Conservation (phyloP, 108 stramenopile genomes). For the Cyclotella cryptica region DNA sequence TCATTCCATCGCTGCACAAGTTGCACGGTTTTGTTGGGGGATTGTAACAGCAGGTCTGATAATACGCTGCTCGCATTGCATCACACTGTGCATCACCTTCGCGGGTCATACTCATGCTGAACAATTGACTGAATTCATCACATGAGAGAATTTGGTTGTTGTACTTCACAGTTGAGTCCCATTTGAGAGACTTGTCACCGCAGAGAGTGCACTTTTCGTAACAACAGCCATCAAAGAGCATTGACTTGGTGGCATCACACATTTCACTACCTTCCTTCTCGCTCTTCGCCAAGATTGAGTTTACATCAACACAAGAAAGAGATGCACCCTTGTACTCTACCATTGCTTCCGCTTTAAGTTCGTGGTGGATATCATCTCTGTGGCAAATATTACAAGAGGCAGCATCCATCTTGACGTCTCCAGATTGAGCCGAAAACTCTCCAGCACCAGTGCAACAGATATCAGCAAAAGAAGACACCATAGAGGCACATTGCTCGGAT, state of each 20-base stretch:
- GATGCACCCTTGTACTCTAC: constrained; percentile 52
- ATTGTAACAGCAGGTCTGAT: constrained; percentile 46
- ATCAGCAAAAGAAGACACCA: constrained; percentile 17
- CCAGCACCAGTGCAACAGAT: constrained; percentile 21
- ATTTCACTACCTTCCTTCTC: constrained; percentile 46
- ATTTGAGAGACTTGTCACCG: constrained; percentile 43
- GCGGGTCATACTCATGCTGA: constrained; percentile 29
- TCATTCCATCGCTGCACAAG: constrained; percentile 40
- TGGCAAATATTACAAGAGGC: constrained; percentile 45
- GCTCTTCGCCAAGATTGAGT: constrained; percentile 47
- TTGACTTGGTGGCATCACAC: constrained; percentile 45
- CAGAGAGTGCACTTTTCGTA: constrained; percentile 58
- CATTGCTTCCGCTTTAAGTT: constrained; percentile 42
- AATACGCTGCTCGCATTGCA: constrained; percentile 45
- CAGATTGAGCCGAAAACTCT: constrained; percentile 2
- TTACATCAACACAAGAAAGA: constrained; percentile 54
- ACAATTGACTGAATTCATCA: constrained; percentile 41
- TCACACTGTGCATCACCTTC: constrained; percentile 49
- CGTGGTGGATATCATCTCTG: constrained; percentile 36
- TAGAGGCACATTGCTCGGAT: constrained; percentile 23
- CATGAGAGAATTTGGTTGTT: constrained; percentile 52
- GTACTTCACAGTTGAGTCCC: constrained; percentile 49
- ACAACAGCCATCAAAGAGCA: constrained; percentile 51
- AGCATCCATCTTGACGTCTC: not conserved
- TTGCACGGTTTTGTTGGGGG: constrained; percentile 42